Conservation (phyloP, 306 rosid genomes). For the Citrullus mucosospermus region DNA sequence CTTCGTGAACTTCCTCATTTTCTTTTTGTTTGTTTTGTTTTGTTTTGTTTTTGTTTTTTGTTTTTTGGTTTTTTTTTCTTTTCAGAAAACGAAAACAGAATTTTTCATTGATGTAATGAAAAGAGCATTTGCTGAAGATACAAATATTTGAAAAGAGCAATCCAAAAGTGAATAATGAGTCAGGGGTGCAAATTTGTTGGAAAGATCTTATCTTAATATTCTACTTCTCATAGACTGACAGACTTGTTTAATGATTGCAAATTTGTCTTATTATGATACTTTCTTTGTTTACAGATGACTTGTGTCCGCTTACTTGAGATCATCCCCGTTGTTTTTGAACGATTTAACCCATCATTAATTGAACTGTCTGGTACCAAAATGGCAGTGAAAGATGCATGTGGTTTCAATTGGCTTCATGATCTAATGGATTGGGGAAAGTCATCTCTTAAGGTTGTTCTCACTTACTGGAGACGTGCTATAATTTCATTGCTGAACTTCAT, state of each 20-base stretch:
- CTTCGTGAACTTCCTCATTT: background rate
- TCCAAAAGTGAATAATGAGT: too few species aligned
- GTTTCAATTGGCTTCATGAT: conserved; percentile 69
- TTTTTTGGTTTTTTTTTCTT: too few species aligned
- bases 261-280: background rate
- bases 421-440: conserved; percentile 92
- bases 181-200: background rate
- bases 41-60: too few species aligned
- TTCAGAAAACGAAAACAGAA: too few species aligned
- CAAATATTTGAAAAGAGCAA: too few species aligned
- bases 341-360: conserved; percentile 19
- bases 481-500: conserved; percentile 47
- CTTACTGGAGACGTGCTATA: conserved; percentile 75
- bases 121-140: too few species aligned
- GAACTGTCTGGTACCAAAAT: conserved; percentile 22
- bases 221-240: background rate
- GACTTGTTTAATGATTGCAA: background rate
- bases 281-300: conserved; percentile 70
- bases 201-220: background rate
- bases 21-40: too few species aligned
- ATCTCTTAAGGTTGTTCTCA: conserved; percentile 62
- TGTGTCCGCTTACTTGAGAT: conserved; percentile 90
- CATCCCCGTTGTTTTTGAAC: conserved; percentile 61
- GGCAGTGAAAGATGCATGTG: conserved; percentile 22
- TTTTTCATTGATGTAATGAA: too few species aligned